phyloP scores from a whole-genome alignment of 106 monocot species.

The Dendrobium huoshanense region DNA sequence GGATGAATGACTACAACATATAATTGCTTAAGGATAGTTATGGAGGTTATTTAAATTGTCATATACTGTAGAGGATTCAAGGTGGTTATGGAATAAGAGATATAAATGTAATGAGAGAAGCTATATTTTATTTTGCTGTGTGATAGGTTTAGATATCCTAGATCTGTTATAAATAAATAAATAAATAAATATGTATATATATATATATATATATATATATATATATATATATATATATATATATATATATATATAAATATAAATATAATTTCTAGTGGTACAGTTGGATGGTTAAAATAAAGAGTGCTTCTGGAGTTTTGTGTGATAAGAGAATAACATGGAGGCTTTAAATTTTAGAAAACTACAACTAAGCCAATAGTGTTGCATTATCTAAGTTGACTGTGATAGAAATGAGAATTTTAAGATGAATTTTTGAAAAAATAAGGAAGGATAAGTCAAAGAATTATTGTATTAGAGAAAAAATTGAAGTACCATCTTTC shows the following conservation, averaged over 20 bases:
- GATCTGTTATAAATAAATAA: not conserved
- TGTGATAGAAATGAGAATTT: not conserved
- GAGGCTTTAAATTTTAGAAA: not conserved
- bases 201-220: no score
- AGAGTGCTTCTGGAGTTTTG: not conserved
- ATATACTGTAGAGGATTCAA: no score
- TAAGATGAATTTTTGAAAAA: not conserved
- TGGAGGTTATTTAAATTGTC: no score
- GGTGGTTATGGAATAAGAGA: no score
- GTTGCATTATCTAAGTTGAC: not conserved
- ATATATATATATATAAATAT: not conserved
- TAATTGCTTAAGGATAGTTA: no score
- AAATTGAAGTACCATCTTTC: not conserved
- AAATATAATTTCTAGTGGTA: not conserved
- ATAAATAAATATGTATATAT: no score
- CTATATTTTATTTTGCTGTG: no score
- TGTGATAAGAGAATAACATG: not conserved
- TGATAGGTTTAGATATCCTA: not conserved
- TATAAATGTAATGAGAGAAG: no score
- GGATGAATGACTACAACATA: no score
- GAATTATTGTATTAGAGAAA: not conserved
- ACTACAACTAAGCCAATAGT: not conserved
- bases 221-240: no score
- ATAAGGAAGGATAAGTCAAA: not conserved
- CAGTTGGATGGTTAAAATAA: not conserved